Conservation (phyloP, 352 stramenopile genomes). For the Globisporangium canariense region DNA sequence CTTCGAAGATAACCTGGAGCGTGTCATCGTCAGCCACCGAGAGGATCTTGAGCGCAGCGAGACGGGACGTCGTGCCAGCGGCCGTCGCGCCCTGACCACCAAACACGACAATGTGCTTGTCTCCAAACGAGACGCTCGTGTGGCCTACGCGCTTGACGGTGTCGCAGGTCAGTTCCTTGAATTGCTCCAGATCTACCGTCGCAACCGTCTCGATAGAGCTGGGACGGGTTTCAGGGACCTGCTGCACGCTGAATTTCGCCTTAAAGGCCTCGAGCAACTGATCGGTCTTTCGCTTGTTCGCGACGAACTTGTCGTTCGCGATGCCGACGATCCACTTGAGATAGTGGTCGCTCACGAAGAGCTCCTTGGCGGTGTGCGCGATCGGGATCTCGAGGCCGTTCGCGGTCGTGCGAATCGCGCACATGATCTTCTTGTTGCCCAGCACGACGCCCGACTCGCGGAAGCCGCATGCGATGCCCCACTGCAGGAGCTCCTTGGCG, state of each 20-base stretch:
- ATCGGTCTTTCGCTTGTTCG: slow-evolving; percentile 72
- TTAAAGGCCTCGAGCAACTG: slow-evolving; percentile 59
- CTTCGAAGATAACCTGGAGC: slow-evolving; percentile 31
- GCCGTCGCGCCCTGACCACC: slow-evolving; percentile 61
- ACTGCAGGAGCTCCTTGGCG: slow-evolving; percentile 80
- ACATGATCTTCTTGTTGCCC: slow-evolving; percentile 87
- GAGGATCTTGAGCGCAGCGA: slow-evolving; percentile 49
- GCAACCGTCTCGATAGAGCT: not conserved
- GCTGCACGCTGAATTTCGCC: slow-evolving; percentile 27
- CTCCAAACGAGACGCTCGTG: slow-evolving; percentile 39
- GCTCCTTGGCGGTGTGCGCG: slow-evolving; percentile 30
- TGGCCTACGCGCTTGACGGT: slow-evolving; percentile 63
- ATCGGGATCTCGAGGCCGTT: slow-evolving; percentile 89
- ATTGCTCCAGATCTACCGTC: slow-evolving; percentile 15
- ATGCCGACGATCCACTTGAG: slow-evolving; percentile 73
- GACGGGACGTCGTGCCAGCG: slow-evolving; percentile 53
- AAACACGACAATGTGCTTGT: slow-evolving; percentile 53
- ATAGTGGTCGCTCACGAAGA: slow-evolving; percentile 72
- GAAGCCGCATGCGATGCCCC: slow-evolving; percentile 79
- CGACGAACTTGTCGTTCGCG: slow-evolving; percentile 85
- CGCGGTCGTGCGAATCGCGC: slow-evolving; percentile 86
- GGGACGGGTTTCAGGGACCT: not conserved
- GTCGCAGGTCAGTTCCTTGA: slow-evolving; percentile 16
- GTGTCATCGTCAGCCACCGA: slow-evolving; percentile 17
- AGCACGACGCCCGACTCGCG: slow-evolving; percentile 88